Evolutionary conservation across 1,284 basidiomycete genomes (phyloP).

Genomic region (Mycena citricolor): DNA sequence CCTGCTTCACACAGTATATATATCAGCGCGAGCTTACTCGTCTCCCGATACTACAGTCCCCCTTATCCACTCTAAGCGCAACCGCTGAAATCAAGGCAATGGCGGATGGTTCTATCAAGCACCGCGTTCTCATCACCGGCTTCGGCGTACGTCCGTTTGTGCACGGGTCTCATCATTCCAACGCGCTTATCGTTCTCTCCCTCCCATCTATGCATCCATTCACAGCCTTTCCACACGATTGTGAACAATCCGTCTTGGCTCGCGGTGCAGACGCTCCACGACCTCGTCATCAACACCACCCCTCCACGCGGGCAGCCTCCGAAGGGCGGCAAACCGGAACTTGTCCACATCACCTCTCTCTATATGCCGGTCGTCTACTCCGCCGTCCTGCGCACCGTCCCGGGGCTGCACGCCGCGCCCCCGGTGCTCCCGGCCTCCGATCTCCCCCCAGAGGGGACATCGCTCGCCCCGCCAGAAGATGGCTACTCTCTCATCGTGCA

Average conservation of each 20-base stretch:
- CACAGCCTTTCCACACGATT: slow-evolving; percentile 50
- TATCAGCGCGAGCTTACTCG: no score
- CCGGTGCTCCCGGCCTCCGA: slow-evolving; percentile 41
- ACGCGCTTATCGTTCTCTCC: neutral
- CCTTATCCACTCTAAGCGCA: no score
- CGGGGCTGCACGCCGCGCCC: slow-evolving; percentile 48
- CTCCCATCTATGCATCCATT: slow-evolving; percentile 1
- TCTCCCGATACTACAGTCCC: no score
- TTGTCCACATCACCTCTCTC: slow-evolving; percentile 48
- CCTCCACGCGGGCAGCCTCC: slow-evolving; percentile 22
- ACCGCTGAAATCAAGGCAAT: no score
- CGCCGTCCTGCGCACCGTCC: slow-evolving; percentile 44
- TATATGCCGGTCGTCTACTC: slow-evolving; percentile 49
- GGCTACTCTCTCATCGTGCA: slow-evolving; percentile 59
- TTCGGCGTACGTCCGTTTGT: slow-evolving; percentile 28
- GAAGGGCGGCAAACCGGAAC: slow-evolving; percentile 16
- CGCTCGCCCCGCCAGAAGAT: slow-evolving; percentile 35
- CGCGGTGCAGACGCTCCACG: slow-evolving; percentile 51
- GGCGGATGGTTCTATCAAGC: slow-evolving; percentile 11
- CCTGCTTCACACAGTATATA: no score
- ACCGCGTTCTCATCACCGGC: slow-evolving; percentile 25
- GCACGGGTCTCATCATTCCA: no score
- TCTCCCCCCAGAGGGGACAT: slow-evolving; percentile 7
- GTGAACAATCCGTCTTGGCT: slow-evolving; percentile 57
- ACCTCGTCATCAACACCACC: slow-evolving; percentile 37